Evolutionary conservation across 2,329 filamentous ascomycete genomes (phyloP).

Genomic region (Venturia aucupariae): DNA sequence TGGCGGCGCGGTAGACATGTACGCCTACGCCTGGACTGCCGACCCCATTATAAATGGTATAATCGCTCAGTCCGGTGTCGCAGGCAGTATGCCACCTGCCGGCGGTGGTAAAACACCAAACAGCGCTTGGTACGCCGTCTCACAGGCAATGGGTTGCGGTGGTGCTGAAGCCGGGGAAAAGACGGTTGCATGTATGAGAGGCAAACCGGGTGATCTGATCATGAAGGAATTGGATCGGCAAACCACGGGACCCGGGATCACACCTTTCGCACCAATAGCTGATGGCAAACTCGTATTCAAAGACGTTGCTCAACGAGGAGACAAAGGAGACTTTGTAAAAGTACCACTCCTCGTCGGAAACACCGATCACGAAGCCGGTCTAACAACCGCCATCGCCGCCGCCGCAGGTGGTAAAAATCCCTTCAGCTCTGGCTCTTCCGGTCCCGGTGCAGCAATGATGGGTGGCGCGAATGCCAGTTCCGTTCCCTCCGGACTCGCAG

Average conservation of each 20-base stretch:
- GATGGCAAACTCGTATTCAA: conserved; percentile 11
- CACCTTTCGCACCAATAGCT: neutral
- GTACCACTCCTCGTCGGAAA: conserved; percentile 11
- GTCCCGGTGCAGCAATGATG: neutral
- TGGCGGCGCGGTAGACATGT: conserved; percentile 7
- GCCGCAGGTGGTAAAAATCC: neutral
- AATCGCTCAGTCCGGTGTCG: conserved; percentile 11
- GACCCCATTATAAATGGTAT: conserved; percentile 12
- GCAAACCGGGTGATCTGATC: conserved; percentile 4
- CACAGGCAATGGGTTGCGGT: conserved; percentile 9
- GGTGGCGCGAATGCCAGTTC: neutral
- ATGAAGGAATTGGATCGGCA: conserved; percentile 19
- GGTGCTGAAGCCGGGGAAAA: conserved; percentile 13
- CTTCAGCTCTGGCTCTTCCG: neutral
- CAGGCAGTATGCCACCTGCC: neutral
- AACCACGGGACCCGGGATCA: conserved; percentile 13
- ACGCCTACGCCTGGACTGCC: conserved; percentile 12
- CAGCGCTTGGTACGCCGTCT: conserved; percentile 10
- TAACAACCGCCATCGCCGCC: neutral
- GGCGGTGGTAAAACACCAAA: neutral
- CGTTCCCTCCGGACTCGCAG: neutral
- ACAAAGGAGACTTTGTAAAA: conserved; percentile 7
- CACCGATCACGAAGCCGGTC: conserved; percentile 9
- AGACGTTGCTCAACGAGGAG: neutral
- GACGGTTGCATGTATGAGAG: conserved; percentile 13